Evolutionary conservation across 1,284 basidiomycete species (phyloP).

Genomic region (Lentinula novae-zelandiae): DNA sequence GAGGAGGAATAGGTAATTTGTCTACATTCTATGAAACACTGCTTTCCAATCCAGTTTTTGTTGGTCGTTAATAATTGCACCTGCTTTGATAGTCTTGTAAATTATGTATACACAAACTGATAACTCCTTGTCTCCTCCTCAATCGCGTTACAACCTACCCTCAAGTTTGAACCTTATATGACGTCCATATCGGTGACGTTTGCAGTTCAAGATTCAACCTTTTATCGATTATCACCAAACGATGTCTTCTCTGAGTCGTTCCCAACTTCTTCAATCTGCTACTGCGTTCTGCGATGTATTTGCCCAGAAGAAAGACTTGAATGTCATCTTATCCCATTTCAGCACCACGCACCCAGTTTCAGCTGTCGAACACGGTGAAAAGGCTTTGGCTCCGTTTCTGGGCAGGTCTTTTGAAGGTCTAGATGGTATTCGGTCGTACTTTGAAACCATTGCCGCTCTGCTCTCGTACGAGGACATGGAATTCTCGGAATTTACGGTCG

Average conservation of each 20-base stretch:
- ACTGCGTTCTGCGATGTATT: slow-evolving; percentile 51
- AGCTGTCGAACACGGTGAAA: slow-evolving; percentile 56
- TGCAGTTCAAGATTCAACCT: background rate
- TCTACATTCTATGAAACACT: background rate
- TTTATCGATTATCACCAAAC: background rate
- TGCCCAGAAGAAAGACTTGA: slow-evolving; percentile 36
- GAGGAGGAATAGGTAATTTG: slow-evolving; percentile 20
- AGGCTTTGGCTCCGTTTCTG: slow-evolving; percentile 53
- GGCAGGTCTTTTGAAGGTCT: slow-evolving; percentile 45
- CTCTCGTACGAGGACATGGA: slow-evolving; percentile 38
- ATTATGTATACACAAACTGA: background rate
- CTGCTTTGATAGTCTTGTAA: slow-evolving; percentile 2
- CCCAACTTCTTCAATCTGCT: slow-evolving; percentile 40
- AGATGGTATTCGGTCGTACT: slow-evolving; percentile 45
- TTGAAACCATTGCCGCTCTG: slow-evolving; percentile 40
- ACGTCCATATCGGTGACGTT: background rate
- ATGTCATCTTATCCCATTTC: slow-evolving; percentile 47
- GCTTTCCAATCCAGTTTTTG: background rate
- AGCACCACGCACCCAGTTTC: slow-evolving; percentile 40
- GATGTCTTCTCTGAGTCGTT: slow-evolving; percentile 14
- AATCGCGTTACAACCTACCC: background rate
- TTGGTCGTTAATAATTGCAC: background rate
- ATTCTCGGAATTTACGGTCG: slow-evolving; percentile 41
- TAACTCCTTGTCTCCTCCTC: background rate
- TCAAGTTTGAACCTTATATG: background rate